Evolutionary conservation across 768 basidiomycete genomes (phyloP).

Genomic region (Suillus brevipes): DNA sequence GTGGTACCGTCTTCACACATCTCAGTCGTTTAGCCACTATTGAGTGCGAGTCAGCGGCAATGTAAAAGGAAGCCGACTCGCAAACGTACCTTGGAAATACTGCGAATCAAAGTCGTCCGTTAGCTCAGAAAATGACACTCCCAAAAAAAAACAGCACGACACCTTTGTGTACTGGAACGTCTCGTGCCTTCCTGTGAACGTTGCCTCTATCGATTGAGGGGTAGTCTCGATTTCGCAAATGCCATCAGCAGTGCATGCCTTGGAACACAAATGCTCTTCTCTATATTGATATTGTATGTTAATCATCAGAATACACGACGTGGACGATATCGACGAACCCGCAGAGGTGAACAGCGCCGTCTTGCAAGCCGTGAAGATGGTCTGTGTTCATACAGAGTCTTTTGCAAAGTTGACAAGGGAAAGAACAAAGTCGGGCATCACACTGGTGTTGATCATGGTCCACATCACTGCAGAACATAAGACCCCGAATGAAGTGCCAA

Average conservation of each 20-base stretch:
- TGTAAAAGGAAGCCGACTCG: not conserved
- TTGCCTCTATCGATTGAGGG: conserved; percentile 60
- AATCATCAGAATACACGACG: conserved; percentile 8
- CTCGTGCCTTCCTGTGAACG: conserved; percentile 58
- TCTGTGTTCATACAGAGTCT: conserved; percentile 47
- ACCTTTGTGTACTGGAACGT: conserved; percentile 69
- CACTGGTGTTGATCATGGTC: conserved; percentile 50
- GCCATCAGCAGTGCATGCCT: conserved; percentile 44
- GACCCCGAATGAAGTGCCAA: not conserved
- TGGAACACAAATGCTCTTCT: conserved; percentile 49
- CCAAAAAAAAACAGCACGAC: not conserved
- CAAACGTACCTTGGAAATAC: conserved; percentile 52
- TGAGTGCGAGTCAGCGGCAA: not conserved
- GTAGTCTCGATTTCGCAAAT: conserved; percentile 61
- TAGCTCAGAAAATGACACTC: not conserved
- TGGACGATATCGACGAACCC: conserved; percentile 38
- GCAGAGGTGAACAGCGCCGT: conserved; percentile 50
- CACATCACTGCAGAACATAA: conserved; percentile 37
- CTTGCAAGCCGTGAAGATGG: conserved; percentile 54
- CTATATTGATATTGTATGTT: conserved; percentile 28
- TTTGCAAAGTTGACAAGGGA: conserved; percentile 55
- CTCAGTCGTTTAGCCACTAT: conserved; percentile 51
- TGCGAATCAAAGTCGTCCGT: conserved; percentile 18
- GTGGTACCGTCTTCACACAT: conserved; percentile 48
- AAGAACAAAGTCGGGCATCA: conserved; percentile 51